Evolutionary conservation across 805 yeast species (phyloP), one percentile per base, ranked within the genome.

Genomic region (Ogataea saltuana): DNA sequence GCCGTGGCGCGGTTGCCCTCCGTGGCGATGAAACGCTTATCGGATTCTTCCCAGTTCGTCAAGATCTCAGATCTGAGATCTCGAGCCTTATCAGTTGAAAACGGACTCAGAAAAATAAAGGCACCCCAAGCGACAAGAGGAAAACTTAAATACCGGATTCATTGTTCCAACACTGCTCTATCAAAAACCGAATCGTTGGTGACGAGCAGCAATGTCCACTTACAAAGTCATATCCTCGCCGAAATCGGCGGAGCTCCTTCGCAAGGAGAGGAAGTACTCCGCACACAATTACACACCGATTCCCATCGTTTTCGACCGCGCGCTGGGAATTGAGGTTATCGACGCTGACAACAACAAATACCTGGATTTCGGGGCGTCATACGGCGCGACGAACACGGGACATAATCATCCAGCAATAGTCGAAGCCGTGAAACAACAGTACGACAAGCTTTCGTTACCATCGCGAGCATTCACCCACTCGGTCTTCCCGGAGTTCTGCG

Each of bases 401-500:
- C 64, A 58, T 32, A 53, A 50, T 34, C 62, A 59, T 39, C 64
- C 64, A 12, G 44, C 38, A 11, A 59, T 58, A 12, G 48, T 56
- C 36, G 45, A 55, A 23, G 71, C 70, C 12, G 60, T 64, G 20
- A 55, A 44, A 25, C 54, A 55, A 4, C 73, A 69, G 44, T 46
- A 61, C 20, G 44, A 52, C 4, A 53, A 53, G 37, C 39, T 65
- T 38, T 61, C 70, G 2, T 33, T 69, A 50, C 56, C 59, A 33
- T 39, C 67, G 9, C 50, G 63, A 46, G 61, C 55, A 9, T 57
- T 57, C 39, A 50, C 59, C 1, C 59, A 57, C 46, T 26, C 47
- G 11, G 16, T 56, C 15, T 61, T 49, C 43, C 54, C 57, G 30
- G 44, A 56, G 32, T 51, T 56, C 44, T 48, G 59, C 46, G 52